Percentiles rank a stretch among this genome's conserved stretches.
Conservation (phyloP, 306 rosid genomes). For the Cicer pinnatifidum region DNA sequence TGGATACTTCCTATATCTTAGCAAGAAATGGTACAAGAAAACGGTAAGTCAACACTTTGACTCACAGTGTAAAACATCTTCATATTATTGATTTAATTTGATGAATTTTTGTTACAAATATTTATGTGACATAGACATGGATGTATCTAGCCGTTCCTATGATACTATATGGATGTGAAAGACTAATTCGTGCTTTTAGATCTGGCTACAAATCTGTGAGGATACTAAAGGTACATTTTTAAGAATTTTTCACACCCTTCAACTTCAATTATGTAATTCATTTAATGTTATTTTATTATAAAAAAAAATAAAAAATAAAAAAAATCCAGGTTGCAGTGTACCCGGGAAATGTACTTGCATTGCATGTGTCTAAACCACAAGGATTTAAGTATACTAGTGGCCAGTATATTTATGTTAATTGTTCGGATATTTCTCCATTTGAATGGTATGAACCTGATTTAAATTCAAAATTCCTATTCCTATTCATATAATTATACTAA, state of each 20-base stretch:
- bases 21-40: constrained; percentile 79
- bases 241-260: neutral
- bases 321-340: constrained; percentile 73
- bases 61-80: no score
- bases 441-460: constrained; percentile 66
- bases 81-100: neutral
- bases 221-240: constrained; percentile 60
- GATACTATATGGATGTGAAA: constrained; percentile 69
- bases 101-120: neutral
- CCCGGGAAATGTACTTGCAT: constrained; percentile 88
- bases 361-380: constrained; percentile 79
- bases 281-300: neutral
- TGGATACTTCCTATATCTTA: constrained; percentile 74
- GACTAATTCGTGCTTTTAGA: constrained; percentile 74
- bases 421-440: constrained; percentile 76
- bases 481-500: neutral
- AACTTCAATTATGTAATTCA: neutral
- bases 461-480: neutral
- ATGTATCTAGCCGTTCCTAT: constrained; percentile 86
- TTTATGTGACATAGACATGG: constrained; percentile 62
- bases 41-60: constrained; percentile 53
- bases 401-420: constrained; percentile 75
- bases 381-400: constrained; percentile 87
- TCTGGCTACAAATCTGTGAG: constrained; percentile 64
- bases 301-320: neutral